Base-by-base conservation (phyloP, 179 eudicot species). In the Nepenthes alata region DNA sequence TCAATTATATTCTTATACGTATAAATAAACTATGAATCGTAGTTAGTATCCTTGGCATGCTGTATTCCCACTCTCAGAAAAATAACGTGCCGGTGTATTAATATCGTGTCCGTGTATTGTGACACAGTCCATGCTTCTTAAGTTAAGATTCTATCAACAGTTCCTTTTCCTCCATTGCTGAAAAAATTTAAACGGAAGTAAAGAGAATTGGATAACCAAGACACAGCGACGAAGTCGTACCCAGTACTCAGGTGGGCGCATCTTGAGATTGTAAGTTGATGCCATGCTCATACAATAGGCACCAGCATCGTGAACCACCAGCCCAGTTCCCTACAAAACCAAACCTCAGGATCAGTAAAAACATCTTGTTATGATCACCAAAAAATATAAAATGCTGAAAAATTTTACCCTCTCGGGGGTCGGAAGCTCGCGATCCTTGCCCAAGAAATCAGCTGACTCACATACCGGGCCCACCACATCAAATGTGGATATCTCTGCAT, bases 281-380 rank as follows among this genome's bases (percentile, higher is more conserved):
- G 97, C 96, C 99, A 94, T 94, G 74, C 97, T 90, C 99, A 87
- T 94, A 76, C 97, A 94, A 70, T 90, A 94, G 50, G 96, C 99
- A 53, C 99, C 98, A 2, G 95, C 97, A 78, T 93, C 95, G 60
- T 89, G 98, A 72, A 89, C 98, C 35, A 93, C 98, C 74, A 93
- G 70, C 62, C 96, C 93, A 45, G 86, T 58, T 63, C 98, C 98
- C 98, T 93, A 77, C 35, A 58, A 61, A 51, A n/a, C 57, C 49
- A 11, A 61, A 55, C 11, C 35, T 2, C 14, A 11, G 1, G 16
- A 8, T 47, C 7, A 57, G 47, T n/a, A 35, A 11, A 11, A 54
- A 41, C 49, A 58, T 11, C 2, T 34, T 58, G 47, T 51, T 51
- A 11, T 51, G 1, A 3, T 49, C 53, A 9, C 11, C 2, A 1